Evolutionary conservation across 2,329 filamentous ascomycete species (phyloP).

Genomic region (Colletotrichum sansevieriae): DNA sequence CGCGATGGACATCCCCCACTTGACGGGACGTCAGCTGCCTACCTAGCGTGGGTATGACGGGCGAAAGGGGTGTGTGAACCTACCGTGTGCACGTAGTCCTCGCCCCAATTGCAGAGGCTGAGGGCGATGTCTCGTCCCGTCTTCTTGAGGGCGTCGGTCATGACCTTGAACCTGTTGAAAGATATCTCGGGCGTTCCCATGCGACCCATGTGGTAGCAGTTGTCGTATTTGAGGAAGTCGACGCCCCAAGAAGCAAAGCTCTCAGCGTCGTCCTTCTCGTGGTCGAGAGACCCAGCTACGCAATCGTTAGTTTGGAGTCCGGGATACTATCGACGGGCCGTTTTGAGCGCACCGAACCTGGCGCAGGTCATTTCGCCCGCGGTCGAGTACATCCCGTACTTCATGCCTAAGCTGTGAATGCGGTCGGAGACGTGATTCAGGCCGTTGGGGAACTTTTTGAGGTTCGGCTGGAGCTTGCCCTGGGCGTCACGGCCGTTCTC

Average conservation of each 20-base stretch:
- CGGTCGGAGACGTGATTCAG: conserved; percentile 52
- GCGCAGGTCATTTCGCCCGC: conserved; percentile 64
- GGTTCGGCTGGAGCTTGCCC: conserved; percentile 49
- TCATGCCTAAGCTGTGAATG: conserved; percentile 52
- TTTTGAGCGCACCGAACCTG: conserved; percentile 48
- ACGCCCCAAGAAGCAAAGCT: conserved; percentile 66
- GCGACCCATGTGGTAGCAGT: conserved; percentile 54
- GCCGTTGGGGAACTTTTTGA: conserved; percentile 53
- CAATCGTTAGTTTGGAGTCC: neutral
- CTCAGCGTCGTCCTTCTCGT: conserved; percentile 65
- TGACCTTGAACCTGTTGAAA: conserved; percentile 48
- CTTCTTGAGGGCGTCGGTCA: conserved; percentile 51
- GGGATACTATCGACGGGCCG: neutral
- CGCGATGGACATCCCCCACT: conserved; percentile 48
- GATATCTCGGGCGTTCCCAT: conserved; percentile 47
- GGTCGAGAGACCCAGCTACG: conserved; percentile 60
- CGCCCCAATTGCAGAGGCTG: conserved; percentile 53
- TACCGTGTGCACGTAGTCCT: conserved; percentile 45
- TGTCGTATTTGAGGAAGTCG: conserved; percentile 67
- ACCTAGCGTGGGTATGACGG: conserved; percentile 20
- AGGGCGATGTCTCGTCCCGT: conserved; percentile 50
- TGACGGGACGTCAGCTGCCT: no score
- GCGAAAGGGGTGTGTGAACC: neutral
- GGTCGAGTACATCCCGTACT: conserved; percentile 55
- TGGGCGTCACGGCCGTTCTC: conserved; percentile 45